A percentile compares a stretch with the other conserved stretches of the same genome.
These are phyloP conservation scores for Candida michaelii DNA, from an alignment of 805 yeast genomes.

Conservation along the genomic window DNA sequence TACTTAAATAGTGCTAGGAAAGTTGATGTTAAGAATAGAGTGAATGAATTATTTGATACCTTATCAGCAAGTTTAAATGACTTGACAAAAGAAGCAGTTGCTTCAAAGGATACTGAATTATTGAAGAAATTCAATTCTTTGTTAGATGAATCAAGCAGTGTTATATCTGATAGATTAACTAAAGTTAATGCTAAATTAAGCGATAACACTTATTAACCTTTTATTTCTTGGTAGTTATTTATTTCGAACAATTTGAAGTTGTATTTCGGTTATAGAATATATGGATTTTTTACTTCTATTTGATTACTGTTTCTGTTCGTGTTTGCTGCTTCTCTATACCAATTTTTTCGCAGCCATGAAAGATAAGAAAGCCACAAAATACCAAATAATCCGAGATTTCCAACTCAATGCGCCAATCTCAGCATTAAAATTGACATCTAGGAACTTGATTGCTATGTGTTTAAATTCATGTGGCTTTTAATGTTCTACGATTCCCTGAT, in stretches of 20 bases:
- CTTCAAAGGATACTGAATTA: neutral
- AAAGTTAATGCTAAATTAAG: slow-evolving; percentile 5
- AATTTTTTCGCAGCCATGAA: too few species aligned
- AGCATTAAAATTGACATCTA: too few species aligned
- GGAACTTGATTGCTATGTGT: too few species aligned
- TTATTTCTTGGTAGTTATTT: neutral
- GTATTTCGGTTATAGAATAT: slow-evolving; percentile 2
- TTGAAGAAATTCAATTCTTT: neutral
- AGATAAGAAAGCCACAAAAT: too few species aligned
- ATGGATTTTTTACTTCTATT: too few species aligned
- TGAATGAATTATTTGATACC: slow-evolving; percentile 1
- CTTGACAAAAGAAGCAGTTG: neutral
- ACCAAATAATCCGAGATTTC: too few species aligned
- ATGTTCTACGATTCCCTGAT: too few species aligned
- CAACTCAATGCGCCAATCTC: too few species aligned
- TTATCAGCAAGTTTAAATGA: neutral
- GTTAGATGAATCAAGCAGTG: neutral
- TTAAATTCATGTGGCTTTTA: too few species aligned
- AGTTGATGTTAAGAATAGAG: neutral
- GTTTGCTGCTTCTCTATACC: too few species aligned
- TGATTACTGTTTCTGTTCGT: too few species aligned
- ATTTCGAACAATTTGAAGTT: neutral
- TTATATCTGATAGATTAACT: neutral
- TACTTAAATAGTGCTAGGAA: slow-evolving; percentile 6
- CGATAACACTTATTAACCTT: slow-evolving; percentile 2